Evolutionary conservation across 768 basidiomycete genomes (phyloP), one percentile per base, ranked within the genome.

Genomic region (Boletus rubroflammeus): DNA sequence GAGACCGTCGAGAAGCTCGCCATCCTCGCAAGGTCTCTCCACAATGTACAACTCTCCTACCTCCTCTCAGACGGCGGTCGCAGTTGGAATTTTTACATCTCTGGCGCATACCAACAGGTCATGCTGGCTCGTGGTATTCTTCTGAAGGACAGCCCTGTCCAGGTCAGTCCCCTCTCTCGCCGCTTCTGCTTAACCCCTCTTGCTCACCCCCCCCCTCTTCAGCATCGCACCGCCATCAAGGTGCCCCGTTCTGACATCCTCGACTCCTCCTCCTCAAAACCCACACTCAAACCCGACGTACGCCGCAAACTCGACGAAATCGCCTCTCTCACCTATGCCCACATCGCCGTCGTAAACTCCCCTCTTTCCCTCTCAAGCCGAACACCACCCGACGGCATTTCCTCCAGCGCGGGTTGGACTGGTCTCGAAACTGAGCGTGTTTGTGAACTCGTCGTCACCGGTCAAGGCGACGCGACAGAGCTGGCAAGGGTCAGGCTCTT

Each of bases 371-470:
- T 89, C 34, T 86, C 87, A 23, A 88, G 82, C 61, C 81, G 88
- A 47, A 88, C 85, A 0, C 82, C 89, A 15, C 87, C 88, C 11
- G 85, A 87, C 69, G 86, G 87, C 31, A 85, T 90, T 62, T 86
- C 82, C 60, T 86, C 75, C 59, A 86, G 78, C 61, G 85, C 85
- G 26, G 89, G 90, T 34, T 92, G 90, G 81, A 88, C 88, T 5
- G 93, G 95, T 2, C 81, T 98, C 15, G 96, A 98, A 75, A 90
- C 91, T 1, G 96, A 98, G 70, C 80, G 93, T 53, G 88, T 92
- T 44, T 98, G 96, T 64, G 93, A 97, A 67, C 79, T 98, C 40
- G 89, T 95, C 56, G 80, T 98, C 55, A 92, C 91, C 21, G 96
- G 96, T 2, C 79, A 82, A 42, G 87, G 89, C 39, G 92, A 97